Evolutionary conservation across 352 stramenopile genomes (phyloP).

Genomic region (Globisporangium ultimum): DNA sequence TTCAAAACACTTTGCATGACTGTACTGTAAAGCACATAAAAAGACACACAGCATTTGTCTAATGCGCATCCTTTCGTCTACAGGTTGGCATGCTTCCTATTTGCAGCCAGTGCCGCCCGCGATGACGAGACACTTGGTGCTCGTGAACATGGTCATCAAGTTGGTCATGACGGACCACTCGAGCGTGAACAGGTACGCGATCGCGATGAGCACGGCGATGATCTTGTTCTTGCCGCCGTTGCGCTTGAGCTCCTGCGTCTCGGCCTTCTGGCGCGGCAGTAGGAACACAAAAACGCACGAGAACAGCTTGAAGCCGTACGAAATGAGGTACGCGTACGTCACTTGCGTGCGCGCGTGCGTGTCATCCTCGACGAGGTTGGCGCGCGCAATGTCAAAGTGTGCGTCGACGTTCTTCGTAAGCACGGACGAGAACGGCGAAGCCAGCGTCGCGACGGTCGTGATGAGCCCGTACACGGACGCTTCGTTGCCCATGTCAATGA

Average conservation of each 20-base stretch:
- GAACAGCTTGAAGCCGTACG: conserved; percentile 19
- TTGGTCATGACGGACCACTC: conserved; percentile 34
- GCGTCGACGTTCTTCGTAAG: conserved; percentile 15
- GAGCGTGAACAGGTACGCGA: conserved; percentile 20
- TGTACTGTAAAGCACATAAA: too few relatives aligned
- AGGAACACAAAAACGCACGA: conserved; percentile 19
- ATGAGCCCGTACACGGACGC: conserved; percentile 22
- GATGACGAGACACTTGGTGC: conserved; percentile 25
- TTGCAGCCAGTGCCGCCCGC: conserved; percentile 20
- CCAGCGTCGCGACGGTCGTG: conserved; percentile 20
- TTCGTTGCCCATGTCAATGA: conserved; percentile 20
- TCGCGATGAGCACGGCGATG: conserved; percentile 9
- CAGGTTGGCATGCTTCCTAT: not conserved
- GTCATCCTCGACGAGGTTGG: conserved; percentile 17
- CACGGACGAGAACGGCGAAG: conserved; percentile 16
- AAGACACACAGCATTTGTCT: not conserved
- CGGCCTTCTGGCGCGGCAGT: conserved; percentile 22
- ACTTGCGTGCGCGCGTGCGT: conserved; percentile 18
- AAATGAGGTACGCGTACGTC: conserved; percentile 22
- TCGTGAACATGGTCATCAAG: conserved; percentile 26
- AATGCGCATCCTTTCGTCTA: not conserved
- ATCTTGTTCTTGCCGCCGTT: conserved; percentile 11
- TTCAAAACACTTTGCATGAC: too few relatives aligned
- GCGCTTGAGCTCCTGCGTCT: conserved; percentile 18
- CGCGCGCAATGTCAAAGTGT: conserved; percentile 14